A percentile compares a stretch with the other conserved stretches of the same genome.
Evolutionary conservation across 768 basidiomycete genomes (phyloP).

Genomic region (Boletus patriciae): DNA sequence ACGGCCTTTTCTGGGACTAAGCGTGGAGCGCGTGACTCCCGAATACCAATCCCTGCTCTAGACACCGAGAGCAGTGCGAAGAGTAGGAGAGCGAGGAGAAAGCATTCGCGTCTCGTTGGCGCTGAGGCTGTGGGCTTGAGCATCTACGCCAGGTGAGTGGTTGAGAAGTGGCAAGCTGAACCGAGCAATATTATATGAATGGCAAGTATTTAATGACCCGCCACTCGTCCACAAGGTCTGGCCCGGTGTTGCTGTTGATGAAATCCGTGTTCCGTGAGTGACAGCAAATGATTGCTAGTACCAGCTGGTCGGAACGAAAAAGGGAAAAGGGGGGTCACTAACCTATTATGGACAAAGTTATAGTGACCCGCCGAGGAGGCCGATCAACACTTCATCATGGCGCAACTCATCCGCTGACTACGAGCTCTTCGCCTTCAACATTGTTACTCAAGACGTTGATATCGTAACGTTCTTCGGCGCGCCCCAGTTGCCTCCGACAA

Average conservation of each 20-base stretch:
- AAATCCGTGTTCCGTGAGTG: too few species aligned
- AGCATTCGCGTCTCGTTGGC: slow-evolving; percentile 57
- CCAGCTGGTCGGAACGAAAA: too few species aligned
- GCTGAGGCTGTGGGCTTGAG: slow-evolving; percentile 27
- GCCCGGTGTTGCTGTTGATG: too few species aligned
- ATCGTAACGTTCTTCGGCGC: too few species aligned
- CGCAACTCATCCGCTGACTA: too few species aligned
- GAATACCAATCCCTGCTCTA: slow-evolving; percentile 13
- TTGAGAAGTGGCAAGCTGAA: not conserved
- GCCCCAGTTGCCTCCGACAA: too few species aligned
- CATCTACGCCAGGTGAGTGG: slow-evolving; percentile 12
- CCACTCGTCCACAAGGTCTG: too few species aligned
- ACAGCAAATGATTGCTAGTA: too few species aligned
- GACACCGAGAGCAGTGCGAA: slow-evolving; percentile 49
- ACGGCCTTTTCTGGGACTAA: too few species aligned
- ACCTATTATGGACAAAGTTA: not conserved
- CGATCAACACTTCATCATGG: too few species aligned
- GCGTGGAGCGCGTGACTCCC: slow-evolving; percentile 1
- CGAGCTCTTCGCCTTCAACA: too few species aligned
- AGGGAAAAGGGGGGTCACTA: not conserved
- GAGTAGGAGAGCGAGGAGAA: slow-evolving; percentile 52
- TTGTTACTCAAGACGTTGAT: too few species aligned
- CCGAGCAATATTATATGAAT: not conserved
- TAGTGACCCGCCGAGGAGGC: not conserved
- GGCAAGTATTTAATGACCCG: not conserved